Conservation (phyloP, 768 basidiomycete species). For the Strobilomyces echinocephalus region DNA sequence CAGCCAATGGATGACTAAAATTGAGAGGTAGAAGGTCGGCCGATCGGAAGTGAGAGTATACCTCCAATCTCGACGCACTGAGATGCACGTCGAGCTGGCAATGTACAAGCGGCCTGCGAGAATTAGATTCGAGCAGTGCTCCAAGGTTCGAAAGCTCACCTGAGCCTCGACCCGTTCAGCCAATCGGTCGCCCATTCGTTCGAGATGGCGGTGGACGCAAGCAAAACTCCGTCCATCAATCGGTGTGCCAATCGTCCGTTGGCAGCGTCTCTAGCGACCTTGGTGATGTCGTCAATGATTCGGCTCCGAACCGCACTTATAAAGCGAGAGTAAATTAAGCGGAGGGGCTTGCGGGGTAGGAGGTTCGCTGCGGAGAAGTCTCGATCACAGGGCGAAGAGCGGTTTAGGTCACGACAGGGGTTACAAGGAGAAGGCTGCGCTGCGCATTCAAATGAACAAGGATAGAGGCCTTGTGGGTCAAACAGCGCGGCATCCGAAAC, state of each 20-base stretch:
- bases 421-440: conserved; percentile 36
- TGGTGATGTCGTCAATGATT: conserved; percentile 49
- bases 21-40: conserved; percentile 55
- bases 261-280: conserved; percentile 32
- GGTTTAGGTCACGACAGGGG: conserved; percentile 29
- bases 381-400: conserved; percentile 12
- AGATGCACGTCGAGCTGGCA: conserved; percentile 57
- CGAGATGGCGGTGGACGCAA: conserved; percentile 39
- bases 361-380: conserved; percentile 32
- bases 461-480: conserved; percentile 46
- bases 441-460: conserved; percentile 48
- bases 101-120: conserved; percentile 52
- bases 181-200: conserved; percentile 65
- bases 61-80: conserved; percentile 43
- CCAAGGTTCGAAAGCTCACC: conserved; percentile 32
- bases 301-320: conserved; percentile 57
- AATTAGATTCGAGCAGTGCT: conserved; percentile 10
- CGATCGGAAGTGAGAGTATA: conserved; percentile 58
- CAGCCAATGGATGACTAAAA: conserved; percentile 37
- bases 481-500: conserved; percentile 43
- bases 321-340: conserved; percentile 41
- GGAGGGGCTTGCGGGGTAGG: conserved; percentile 46
- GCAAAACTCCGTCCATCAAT: conserved; percentile 60
- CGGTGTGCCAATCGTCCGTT: conserved; percentile 40
- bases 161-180: conserved; percentile 49